phyloP scores from a whole-genome alignment of 2,329 filamentous ascomycete genomes.

The Curvularia lunata region DNA sequence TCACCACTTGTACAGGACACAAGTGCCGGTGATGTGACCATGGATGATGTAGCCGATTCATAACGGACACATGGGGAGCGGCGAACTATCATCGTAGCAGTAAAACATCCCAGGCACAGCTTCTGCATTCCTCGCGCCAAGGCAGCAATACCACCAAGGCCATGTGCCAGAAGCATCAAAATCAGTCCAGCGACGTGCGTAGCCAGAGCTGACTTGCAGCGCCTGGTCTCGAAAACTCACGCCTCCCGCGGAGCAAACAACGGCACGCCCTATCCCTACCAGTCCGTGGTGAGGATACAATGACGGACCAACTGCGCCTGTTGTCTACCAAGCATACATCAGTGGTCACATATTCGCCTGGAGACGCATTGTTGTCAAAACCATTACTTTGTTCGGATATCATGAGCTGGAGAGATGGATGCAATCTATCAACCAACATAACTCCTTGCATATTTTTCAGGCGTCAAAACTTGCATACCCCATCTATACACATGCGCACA shows the following conservation, averaged over 20 bases:
- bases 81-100: constrained; percentile 2
- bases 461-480: neutral
- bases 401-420: neutral
- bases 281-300: neutral
- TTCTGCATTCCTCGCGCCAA: neutral
- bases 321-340: constrained; percentile 1
- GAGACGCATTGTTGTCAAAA: neutral
- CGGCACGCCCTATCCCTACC: neutral
- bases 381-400: neutral
- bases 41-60: constrained; percentile 38
- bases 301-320: constrained; percentile 1
- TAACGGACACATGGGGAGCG: neutral
- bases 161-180: constrained; percentile 1
- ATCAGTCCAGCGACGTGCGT: neutral
- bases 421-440: neutral
- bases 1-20: constrained; percentile 33
- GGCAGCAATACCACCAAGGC: neutral
- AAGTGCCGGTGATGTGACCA: constrained; percentile 37
- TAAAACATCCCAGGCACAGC: neutral
- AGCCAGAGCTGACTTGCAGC: too few relatives aligned
- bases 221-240: neutral
- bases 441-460: constrained; percentile 1
- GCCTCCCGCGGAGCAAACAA: neutral
- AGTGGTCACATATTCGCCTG: neutral
- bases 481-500: neutral